Evolutionary conservation across 495 filamentous ascomycete species (phyloP).

Genomic region (Hypomontagnella submonticulosa): DNA sequence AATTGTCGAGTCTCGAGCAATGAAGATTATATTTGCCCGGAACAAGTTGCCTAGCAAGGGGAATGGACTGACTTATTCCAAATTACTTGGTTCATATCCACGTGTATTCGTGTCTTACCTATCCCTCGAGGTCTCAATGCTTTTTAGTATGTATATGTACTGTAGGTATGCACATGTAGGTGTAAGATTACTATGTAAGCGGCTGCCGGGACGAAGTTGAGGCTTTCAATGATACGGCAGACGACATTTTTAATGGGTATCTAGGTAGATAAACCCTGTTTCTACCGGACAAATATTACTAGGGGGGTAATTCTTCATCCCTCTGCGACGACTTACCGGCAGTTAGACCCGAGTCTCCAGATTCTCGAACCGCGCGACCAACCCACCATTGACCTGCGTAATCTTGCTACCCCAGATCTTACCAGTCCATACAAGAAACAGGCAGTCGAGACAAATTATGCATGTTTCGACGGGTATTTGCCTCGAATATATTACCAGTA

Average conservation of each 20-base stretch:
- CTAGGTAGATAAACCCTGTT: conserved; percentile 18
- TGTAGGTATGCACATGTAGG: too few species aligned
- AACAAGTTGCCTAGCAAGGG: conserved; percentile 20
- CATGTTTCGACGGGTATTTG: conserved; percentile 21
- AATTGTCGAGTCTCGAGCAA: conserved; percentile 4
- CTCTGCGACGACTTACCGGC: conserved; percentile 23
- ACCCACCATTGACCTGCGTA: conserved; percentile 17
- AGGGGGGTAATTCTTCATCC: conserved; percentile 30
- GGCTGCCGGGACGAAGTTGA: conserved; percentile 8
- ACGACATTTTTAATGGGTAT: conserved; percentile 1
- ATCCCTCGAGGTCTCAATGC: conserved; percentile 19
- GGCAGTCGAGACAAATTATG: conserved; percentile 20
- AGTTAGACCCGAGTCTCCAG: conserved; percentile 31
- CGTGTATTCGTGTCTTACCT: conserved; percentile 38
- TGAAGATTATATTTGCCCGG: conserved; percentile 17
- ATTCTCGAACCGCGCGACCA: conserved; percentile 13
- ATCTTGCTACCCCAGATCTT: conserved; percentile 31
- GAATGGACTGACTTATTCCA: conserved; percentile 35
- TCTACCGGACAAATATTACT: conserved; percentile 16
- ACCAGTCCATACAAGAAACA: not conserved
- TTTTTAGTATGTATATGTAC: conserved; percentile 21
- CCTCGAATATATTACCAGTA: conserved; percentile 28
- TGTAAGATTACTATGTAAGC: conserved; percentile 12
- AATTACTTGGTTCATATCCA: conserved; percentile 38
- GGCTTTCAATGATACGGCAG: conserved; percentile 16